Conservation (phyloP, 371 early-diverging fungal genomes). For the Lichtheimia ramosa region DNA sequence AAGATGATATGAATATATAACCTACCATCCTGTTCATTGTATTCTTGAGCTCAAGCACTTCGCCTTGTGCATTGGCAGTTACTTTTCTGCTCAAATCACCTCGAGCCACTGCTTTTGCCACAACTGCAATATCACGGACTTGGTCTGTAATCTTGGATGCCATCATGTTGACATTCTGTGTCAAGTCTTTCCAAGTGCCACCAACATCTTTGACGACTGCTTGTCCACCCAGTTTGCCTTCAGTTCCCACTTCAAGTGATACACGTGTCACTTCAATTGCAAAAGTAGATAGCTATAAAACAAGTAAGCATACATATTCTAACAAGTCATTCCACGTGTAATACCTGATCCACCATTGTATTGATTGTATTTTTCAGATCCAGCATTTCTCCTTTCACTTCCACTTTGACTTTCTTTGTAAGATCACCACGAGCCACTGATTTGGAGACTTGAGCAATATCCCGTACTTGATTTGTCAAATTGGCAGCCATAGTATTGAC, state of each 20-base stretch:
- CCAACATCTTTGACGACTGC: conserved; percentile 62
- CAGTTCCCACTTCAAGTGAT: conserved; percentile 51
- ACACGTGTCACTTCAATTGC: conserved; percentile 68
- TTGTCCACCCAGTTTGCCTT: conserved; percentile 61
- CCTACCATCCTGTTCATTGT: conserved; percentile 44
- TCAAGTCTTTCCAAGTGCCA: conserved; percentile 61
- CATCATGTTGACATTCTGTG: conserved; percentile 61
- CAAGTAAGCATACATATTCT: too few relatives aligned
- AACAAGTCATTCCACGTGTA: too few relatives aligned
- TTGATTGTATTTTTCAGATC: conserved; percentile 67
- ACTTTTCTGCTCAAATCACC: conserved; percentile 51
- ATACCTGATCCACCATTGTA: conserved; percentile 65
- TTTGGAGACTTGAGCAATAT: conserved; percentile 61
- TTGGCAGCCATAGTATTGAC: conserved; percentile 62
- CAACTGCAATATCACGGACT: conserved; percentile 47
- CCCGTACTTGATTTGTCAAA: conserved; percentile 58
- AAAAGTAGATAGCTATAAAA: conserved; percentile 49
- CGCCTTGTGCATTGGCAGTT: conserved; percentile 48
- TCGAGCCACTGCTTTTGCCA: conserved; percentile 47
- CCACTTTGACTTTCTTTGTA: conserved; percentile 51
- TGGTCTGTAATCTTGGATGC: conserved; percentile 45
- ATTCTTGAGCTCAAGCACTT: conserved; percentile 45
- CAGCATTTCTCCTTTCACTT: conserved; percentile 59
- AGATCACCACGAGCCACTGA: conserved; percentile 59
- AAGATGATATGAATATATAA: conserved; percentile 17